These are phyloP conservation scores for Filobasidium floriforme DNA, from an alignment of 768 basidiomycete species.

Conservation along the genomic window DNA sequence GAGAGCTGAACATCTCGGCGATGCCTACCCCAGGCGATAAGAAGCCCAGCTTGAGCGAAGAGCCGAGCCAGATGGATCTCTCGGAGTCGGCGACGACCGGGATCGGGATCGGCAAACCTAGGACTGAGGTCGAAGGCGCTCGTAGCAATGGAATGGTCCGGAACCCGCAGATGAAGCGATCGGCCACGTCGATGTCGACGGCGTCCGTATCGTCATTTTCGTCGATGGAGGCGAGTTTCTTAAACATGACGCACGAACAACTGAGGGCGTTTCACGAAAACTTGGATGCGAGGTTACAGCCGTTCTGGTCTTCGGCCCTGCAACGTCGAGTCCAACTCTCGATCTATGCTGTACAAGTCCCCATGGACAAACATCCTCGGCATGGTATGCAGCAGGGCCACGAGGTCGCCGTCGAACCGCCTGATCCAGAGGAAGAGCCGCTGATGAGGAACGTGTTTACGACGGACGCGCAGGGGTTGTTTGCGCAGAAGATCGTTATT, in stretches of 20 bases:
- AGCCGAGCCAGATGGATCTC: neutral
- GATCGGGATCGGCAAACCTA: neutral
- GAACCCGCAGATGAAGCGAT: conserved; percentile 12
- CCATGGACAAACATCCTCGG: conserved; percentile 34
- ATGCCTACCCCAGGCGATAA: neutral
- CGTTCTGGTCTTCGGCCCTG: conserved; percentile 64
- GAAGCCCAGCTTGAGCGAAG: neutral
- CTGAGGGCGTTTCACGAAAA: conserved; percentile 53
- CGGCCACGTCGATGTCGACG: conserved; percentile 11
- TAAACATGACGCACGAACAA: conserved; percentile 16
- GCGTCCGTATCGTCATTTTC: conserved; percentile 4
- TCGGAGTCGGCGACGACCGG: neutral
- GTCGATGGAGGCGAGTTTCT: conserved; percentile 10
- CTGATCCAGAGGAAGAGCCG: conserved; percentile 47
- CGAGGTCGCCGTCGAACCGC: conserved; percentile 28
- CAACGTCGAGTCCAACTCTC: conserved; percentile 58
- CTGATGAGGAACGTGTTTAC: conserved; percentile 52
- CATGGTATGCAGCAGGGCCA: conserved; percentile 22
- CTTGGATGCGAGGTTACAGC: conserved; percentile 64
- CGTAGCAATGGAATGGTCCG: conserved; percentile 6
- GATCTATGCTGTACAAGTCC: conserved; percentile 49
- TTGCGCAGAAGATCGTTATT: conserved; percentile 58
- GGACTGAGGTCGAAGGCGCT: neutral
- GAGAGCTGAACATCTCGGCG: neutral
- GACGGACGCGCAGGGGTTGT: conserved; percentile 66